A percentile compares a stretch with the other conserved stretches of the same genome.
phyloP scores from a whole-genome alignment of 805 yeast species.

The Candida anglica region DNA sequence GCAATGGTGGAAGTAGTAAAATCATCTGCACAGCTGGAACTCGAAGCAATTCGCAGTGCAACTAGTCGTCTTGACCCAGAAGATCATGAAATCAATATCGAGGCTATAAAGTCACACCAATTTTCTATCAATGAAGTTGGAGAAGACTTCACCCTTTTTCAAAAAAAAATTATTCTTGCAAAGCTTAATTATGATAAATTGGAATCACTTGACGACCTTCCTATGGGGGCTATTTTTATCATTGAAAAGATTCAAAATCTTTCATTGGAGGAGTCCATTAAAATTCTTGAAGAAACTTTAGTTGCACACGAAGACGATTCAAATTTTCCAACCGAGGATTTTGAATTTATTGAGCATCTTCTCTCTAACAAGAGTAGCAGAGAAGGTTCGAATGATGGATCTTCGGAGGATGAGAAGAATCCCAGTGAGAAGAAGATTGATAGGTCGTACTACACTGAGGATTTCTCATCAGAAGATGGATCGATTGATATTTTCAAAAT shows the following conservation, averaged over 20 bases:
- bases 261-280: constrained; percentile 17
- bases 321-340: constrained; percentile 28
- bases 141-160: constrained; percentile 16
- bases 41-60: too few species aligned
- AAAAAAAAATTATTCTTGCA: constrained; percentile 23
- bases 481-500: constrained; percentile 2
- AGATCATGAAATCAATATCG: constrained; percentile 10
- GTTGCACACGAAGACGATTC: constrained; percentile 27
- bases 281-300: constrained; percentile 23
- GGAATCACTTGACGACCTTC: constrained; percentile 23
- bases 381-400: too few species aligned
- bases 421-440: too few species aligned
- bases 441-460: constrained; percentile 2
- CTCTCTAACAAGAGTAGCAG: too few species aligned
- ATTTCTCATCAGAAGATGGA: not conserved
- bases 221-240: constrained; percentile 26
- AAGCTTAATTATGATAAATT: constrained; percentile 24
- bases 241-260: constrained; percentile 24
- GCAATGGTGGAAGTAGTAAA: too few species aligned
- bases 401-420: not conserved
- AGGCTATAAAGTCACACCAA: constrained; percentile 18
- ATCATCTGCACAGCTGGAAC: too few species aligned
- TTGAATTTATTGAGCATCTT: constrained; percentile 19
- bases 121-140: constrained; percentile 24
- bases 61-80: constrained; percentile 5